Base-by-base conservation (phyloP, 768 basidiomycete genomes). In the Paxillus involutus region DNA sequence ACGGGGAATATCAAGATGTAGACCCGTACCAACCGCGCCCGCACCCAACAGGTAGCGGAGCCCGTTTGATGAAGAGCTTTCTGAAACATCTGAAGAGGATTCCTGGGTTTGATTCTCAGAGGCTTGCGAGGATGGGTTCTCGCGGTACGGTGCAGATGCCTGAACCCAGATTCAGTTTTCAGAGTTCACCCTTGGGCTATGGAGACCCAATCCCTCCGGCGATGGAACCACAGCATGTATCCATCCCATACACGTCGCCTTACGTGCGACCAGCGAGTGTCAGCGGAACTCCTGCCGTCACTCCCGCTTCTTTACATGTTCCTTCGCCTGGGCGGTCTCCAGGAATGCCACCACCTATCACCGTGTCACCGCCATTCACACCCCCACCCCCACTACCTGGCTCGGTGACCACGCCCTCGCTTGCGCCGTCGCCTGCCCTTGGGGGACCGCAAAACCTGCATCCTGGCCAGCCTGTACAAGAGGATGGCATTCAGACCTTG, bases 31-130 rank as follows among this genome's bases (percentile, higher is more conserved):
- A 32, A 2, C 57, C 58, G 2, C 51, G 53, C 21, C 59, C 47
- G 2, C 51, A 55, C 21, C 58, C 47, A 17, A 58, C 36, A 33
- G 39, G 49, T 30, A 26, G 53, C 29, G 48, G 56, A n/a, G 55
- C 21, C 6, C 52, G 63, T 37, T 53, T 73, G 14, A 51, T 69
- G 4, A 66, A 64, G 16, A 66, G 69, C 1, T 53, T 77, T 17
- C 70, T 75, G 49, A 60, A 62, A 0, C 70, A 71, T 4, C 50
- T 77, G 8, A 72, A 67, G 56, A 70, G 67, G 47, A 58, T 65
- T 21, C 60, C 66, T 44, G 59, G 59, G 37, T 55, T 62, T 52
- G 41, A 52, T 14, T 51, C 49, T n/a, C 57, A 52, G 24, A 45
- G 56, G 51, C 53, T 47, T n/a, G 35, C 50, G 1, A 36, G 49